Base-by-base conservation (phyloP, 2,329 filamentous ascomycete species). In the Xylariomycetidae sp. region DNA sequence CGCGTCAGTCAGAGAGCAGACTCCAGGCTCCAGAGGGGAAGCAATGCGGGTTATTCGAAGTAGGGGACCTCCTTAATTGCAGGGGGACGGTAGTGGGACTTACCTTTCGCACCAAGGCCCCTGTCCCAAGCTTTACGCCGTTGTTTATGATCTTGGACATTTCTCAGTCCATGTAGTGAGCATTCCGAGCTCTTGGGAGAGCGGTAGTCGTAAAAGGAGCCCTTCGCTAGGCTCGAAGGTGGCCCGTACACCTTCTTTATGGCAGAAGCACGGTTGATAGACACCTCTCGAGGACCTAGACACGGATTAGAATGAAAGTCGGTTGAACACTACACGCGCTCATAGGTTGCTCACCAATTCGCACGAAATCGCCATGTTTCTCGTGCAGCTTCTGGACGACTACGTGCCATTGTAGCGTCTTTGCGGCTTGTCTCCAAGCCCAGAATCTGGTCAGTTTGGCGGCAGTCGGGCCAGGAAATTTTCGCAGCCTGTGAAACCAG, bases 291-390 rank as follows among this genome's bases (percentile, higher is more conserved):
- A 10, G 29, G 29, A 6, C 29, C 29, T 31, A n/a, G n/a, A n/a
- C n/a, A n/a, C n/a, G n/a, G n/a, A 14, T 10, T 26, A 8, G 20
- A n/a, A n/a, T 23, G 20, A 23, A n/a, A 8, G n/a, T 23, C 20
- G n/a, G 8, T 23, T 8, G 27, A 17, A 17, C 10, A 6, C 17
- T 9, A 6, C 27, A 29, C 12, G 8, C 27, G 9, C 8, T 9
- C 7, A 9, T 29, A 7, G 8, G 7, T 27, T 13, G 25, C 27
- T 13, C 8, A 19, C 27, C 27, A 29, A 19, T 13, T 6, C 29
- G 29, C 20, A 31, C 29, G 14, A 31, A 31, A 16, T 31, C 29
- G 7, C 29, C 29, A 23, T 31, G 23, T 16, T 31, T 6, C n/a
- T 15, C 14, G 14, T 31, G 29, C 17, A 31, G 7, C 19, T 19